Conservation (phyloP, 805 yeast species). For the Tetrapisispora fleetii region DNA sequence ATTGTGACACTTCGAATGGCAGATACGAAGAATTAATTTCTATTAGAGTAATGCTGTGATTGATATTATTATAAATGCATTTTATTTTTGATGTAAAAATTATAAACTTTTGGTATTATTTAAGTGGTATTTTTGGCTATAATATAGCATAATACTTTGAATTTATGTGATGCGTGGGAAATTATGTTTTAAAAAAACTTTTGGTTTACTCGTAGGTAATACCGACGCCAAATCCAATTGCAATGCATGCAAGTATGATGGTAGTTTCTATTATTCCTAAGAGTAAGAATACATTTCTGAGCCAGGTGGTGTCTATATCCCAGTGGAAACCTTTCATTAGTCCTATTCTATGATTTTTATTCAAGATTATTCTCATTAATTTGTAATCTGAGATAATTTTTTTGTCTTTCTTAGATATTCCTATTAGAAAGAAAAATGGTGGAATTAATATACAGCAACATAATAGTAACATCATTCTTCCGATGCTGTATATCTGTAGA, state of each 20-base stretch:
- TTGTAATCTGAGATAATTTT: constrained; percentile 16
- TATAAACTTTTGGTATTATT: too few species aligned
- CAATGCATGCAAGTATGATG: constrained; percentile 33
- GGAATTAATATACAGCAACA: constrained; percentile 17
- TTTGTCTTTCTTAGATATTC: constrained; percentile 8
- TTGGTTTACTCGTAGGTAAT: constrained; percentile 6
- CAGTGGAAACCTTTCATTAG: constrained; percentile 23
- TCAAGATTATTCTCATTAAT: constrained; percentile 20
- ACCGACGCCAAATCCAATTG: constrained; percentile 38
- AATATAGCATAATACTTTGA: too few species aligned
- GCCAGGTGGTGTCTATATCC: constrained; percentile 25
- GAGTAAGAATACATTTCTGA: constrained; percentile 23
- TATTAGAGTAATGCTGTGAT: too few species aligned
- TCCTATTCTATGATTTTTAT: constrained; percentile 16
- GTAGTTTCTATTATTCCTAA: constrained; percentile 26
- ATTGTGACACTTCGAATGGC: too few species aligned
- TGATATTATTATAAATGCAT: too few species aligned
- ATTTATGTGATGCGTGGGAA: background rate
- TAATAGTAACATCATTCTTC: constrained; percentile 12
- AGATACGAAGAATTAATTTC: too few species aligned
- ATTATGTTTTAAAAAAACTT: too few species aligned
- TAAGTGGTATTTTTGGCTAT: too few species aligned
- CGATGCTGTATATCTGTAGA: constrained; percentile 17
- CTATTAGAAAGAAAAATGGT: constrained; percentile 24
- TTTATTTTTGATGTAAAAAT: too few species aligned